phyloP scores from a whole-genome alignment of 1,284 basidiomycete genomes.

The Irpex sp. region DNA sequence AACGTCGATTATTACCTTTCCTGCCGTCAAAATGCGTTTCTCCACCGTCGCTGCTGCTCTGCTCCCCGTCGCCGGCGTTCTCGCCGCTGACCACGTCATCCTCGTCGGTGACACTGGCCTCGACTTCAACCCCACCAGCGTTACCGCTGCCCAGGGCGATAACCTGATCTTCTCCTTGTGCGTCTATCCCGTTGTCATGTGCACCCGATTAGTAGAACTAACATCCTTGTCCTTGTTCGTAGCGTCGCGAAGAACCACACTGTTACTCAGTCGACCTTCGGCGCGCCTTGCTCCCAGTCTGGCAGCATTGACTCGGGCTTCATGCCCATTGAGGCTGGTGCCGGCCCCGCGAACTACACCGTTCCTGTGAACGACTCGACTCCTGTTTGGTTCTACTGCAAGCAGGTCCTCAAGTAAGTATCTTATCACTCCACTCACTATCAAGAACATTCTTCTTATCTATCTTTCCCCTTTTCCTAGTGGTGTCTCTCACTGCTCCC shows the following conservation, averaged over 20 bases:
- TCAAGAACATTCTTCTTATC: not conserved
- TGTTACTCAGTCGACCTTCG: constrained; percentile 15
- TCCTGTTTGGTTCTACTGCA: constrained; percentile 9
- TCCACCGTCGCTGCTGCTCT: constrained; percentile 41
- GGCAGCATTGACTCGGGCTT: constrained; percentile 16
- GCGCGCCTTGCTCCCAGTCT: constrained; percentile 12
- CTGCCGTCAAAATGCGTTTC: constrained; percentile 45
- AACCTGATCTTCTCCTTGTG: constrained; percentile 51
- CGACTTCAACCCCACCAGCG: constrained; percentile 39
- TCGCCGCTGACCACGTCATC: constrained; percentile 36
- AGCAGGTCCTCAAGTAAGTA: not conserved
- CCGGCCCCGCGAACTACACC: constrained; percentile 28
- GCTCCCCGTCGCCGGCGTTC: constrained; percentile 35
- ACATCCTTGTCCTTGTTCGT: not conserved
- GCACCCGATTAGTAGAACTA: not conserved
- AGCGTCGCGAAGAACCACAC: constrained; percentile 32
- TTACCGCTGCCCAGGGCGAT: constrained; percentile 51
- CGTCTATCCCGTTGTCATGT: constrained; percentile 13
- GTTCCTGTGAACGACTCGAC: constrained; percentile 12
- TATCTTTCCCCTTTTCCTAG: not conserved
- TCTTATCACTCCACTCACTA: not conserved
- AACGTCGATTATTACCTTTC: not conserved
- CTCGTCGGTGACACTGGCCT: constrained; percentile 47
- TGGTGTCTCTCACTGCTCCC: constrained; percentile 29
- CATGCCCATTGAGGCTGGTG: constrained; percentile 11